A percentile compares a stretch with the other conserved stretches of the same genome.
phyloP scores from a whole-genome alignment of 331 rosid genomes.

The Ulmus americana region DNA sequence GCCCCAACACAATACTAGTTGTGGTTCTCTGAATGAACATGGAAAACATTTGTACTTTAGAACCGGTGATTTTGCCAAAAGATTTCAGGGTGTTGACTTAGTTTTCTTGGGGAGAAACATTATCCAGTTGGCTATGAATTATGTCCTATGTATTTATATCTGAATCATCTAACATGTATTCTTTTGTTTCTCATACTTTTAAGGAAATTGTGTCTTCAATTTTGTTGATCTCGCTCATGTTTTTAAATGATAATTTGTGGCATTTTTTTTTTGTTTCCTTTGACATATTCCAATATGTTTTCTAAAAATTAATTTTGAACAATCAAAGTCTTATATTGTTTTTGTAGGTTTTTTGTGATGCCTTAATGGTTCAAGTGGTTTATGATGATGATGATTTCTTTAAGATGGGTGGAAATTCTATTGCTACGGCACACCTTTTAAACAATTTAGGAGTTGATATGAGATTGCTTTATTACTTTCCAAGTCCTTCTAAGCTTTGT shows the following conservation, averaged over 20 bases:
- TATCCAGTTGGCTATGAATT: too few species aligned
- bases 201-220: too few species aligned
- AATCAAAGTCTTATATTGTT: slow-evolving; percentile 9
- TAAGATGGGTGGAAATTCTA: slow-evolving; percentile 76
- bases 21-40: slow-evolving; percentile 26
- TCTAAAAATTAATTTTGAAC: too few species aligned
- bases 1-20: slow-evolving; percentile 28
- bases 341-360: slow-evolving; percentile 60
- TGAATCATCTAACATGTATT: too few species aligned
- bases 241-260: too few species aligned
- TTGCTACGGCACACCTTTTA: slow-evolving; percentile 82
- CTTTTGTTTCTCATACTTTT: too few species aligned
- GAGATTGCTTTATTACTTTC: slow-evolving; percentile 58
- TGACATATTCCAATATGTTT: too few species aligned
- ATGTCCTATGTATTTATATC: too few species aligned
- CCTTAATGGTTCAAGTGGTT: slow-evolving; percentile 55
- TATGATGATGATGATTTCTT: slow-evolving; percentile 71
- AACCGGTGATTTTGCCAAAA: slow-evolving; percentile 72
- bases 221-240: too few species aligned
- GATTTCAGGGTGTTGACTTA: slow-evolving; percentile 63
- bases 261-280: too few species aligned
- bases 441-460: slow-evolving; percentile 65
- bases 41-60: slow-evolving; percentile 37
- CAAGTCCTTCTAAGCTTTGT: slow-evolving; percentile 63
- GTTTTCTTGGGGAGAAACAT: slow-evolving; percentile 70